Evolutionary conservation across 2,329 filamentous ascomycete species (phyloP).

Genomic region (Pezicula neosporulosa): DNA sequence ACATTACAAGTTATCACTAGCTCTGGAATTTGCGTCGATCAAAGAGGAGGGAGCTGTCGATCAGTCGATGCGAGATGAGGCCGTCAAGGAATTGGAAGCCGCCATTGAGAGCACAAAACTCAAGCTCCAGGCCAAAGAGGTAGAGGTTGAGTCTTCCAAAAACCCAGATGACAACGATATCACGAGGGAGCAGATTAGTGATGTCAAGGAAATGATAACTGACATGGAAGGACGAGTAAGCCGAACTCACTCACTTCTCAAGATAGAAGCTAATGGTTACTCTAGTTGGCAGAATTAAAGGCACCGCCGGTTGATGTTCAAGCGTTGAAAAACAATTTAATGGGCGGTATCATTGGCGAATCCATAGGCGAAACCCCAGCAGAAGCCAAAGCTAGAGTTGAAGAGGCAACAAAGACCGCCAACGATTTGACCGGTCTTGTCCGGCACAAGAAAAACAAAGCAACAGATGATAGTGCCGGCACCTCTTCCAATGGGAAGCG

Average conservation of each 20-base stretch:
- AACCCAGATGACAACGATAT: conserved; percentile 65
- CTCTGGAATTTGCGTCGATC: conserved; percentile 88
- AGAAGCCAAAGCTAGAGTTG: conserved; percentile 60
- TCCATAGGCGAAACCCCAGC: conserved; percentile 59
- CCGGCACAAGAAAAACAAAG: conserved; percentile 57
- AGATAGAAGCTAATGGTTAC: conserved; percentile 8
- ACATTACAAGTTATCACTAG: conserved; percentile 93
- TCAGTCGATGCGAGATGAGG: conserved; percentile 67
- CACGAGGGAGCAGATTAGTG: conserved; percentile 58
- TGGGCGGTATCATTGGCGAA: conserved; percentile 60
- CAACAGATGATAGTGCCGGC: conserved; percentile 24
- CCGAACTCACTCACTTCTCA: neutral
- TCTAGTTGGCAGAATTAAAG: conserved; percentile 64
- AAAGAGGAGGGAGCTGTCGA: conserved; percentile 57
- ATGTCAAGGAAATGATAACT: conserved; percentile 73
- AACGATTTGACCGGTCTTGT: conserved; percentile 76
- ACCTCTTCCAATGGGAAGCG: conserved; percentile 42
- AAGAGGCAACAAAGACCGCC: conserved; percentile 70
- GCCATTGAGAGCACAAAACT: conserved; percentile 71
- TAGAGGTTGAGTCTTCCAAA: conserved; percentile 58
- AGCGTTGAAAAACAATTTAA: conserved; percentile 44
- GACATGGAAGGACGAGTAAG: conserved; percentile 75
- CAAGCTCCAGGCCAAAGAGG: conserved; percentile 68
- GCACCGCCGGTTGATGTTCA: conserved; percentile 58
- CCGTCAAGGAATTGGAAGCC: conserved; percentile 65